Evolutionary conservation across 768 basidiomycete genomes (phyloP).

Genomic region (Termitomyces sp.): DNA sequence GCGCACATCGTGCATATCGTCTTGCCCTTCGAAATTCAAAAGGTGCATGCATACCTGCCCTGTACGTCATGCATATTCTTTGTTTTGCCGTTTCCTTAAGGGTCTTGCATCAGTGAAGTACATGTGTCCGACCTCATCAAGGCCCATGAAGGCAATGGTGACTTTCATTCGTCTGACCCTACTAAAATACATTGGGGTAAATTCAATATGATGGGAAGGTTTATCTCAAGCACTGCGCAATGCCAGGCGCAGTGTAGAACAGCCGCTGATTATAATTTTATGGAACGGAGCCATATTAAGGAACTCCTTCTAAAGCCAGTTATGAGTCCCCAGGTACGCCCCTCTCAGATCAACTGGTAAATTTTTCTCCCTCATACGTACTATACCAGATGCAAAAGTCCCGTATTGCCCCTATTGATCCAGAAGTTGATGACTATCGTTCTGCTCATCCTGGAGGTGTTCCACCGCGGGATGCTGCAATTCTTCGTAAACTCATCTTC

Average conservation of each 20-base stretch:
- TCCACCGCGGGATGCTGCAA: slow-evolving; percentile 37
- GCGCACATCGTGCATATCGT: slow-evolving; percentile 89
- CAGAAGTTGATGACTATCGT: slow-evolving; percentile 39
- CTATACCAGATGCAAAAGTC: slow-evolving; percentile 58
- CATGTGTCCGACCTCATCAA: slow-evolving; percentile 88
- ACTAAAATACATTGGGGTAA: slow-evolving; percentile 92
- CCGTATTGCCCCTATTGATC: slow-evolving; percentile 52
- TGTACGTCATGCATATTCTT: slow-evolving; percentile 41
- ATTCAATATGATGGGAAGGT: slow-evolving; percentile 88
- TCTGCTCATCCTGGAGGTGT: slow-evolving; percentile 17
- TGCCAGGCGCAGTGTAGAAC: slow-evolving; percentile 75
- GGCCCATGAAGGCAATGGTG: slow-evolving; percentile 81
- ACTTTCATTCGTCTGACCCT: slow-evolving; percentile 62
- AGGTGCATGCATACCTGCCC: slow-evolving; percentile 82
- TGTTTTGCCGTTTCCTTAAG: slow-evolving; percentile 7
- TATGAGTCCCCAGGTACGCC: slow-evolving; percentile 68
- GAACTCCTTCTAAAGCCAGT: slow-evolving; percentile 55
- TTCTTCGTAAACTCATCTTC: slow-evolving; percentile 51
- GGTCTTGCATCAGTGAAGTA: slow-evolving; percentile 61
- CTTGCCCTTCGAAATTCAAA: slow-evolving; percentile 83
- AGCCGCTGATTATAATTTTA: slow-evolving; percentile 57
- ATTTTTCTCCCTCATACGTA: slow-evolving; percentile 1
- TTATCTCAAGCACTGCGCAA: slow-evolving; percentile 71
- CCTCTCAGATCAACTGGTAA: not conserved
- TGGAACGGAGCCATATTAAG: slow-evolving; percentile 50